Percentiles rank a stretch among this genome's conserved stretches.
These are phyloP conservation scores for Pseudogymnoascus sp. DNA, from an alignment of 2,329 filamentous ascomycete species.

Conservation along the genomic window DNA sequence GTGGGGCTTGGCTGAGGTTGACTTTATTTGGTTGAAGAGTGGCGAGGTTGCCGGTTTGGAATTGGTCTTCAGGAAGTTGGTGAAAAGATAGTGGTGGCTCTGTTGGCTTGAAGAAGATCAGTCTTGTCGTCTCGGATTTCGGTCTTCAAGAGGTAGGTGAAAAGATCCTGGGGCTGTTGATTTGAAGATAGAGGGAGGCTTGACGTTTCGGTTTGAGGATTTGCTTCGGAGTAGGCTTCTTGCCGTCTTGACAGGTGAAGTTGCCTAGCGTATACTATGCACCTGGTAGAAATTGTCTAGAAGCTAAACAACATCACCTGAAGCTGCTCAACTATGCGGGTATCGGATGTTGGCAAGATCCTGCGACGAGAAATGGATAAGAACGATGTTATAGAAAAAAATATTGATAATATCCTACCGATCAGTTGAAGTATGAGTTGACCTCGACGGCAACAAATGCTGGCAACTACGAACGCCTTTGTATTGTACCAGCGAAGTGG, in stretches of 20 bases:
- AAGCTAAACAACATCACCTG: not conserved
- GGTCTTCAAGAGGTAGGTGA: not conserved
- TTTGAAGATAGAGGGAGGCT: too few species aligned
- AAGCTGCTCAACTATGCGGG: not conserved
- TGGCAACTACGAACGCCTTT: not conserved
- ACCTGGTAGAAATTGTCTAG: too few species aligned
- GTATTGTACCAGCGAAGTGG: not conserved
- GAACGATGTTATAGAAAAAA: not conserved
- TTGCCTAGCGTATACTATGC: too few species aligned
- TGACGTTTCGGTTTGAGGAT: too few species aligned
- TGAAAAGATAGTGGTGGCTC: not conserved
- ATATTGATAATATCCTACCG: not conserved
- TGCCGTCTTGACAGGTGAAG: not conserved
- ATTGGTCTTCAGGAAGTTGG: not conserved
- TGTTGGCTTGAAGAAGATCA: not conserved
- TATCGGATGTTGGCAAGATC: not conserved
- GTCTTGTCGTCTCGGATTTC: not conserved
- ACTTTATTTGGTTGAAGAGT: not conserved
- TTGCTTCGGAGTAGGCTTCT: not conserved
- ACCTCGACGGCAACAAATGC: not conserved
- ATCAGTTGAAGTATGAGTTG: not conserved
- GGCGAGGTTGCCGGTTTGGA: not conserved
- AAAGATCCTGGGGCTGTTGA: too few species aligned
- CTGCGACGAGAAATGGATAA: not conserved
- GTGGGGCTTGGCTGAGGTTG: not conserved